Percentiles rank a stretch among this genome's conserved stretches.
phyloP scores from a whole-genome alignment of 2,329 filamentous ascomycete species.

The Diaporthe sp. region DNA sequence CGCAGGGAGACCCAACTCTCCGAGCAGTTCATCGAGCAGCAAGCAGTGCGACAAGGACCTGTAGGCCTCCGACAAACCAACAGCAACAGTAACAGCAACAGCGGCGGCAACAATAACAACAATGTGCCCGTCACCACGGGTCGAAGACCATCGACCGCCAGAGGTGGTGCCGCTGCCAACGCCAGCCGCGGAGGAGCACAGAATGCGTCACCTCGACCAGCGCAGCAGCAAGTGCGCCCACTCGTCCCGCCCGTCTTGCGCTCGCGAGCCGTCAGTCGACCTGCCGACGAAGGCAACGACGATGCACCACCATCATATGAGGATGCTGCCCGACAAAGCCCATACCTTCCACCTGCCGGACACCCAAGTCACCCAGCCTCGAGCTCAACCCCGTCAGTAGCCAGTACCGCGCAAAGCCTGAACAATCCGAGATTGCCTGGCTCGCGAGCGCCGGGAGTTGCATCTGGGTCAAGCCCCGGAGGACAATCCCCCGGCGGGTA shows the following conservation, averaged over 20 bases:
- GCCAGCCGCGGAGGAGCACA: slow-evolving; percentile 28
- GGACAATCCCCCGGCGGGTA: background rate
- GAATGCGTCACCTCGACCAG: slow-evolving; percentile 12
- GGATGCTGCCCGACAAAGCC: slow-evolving; percentile 62
- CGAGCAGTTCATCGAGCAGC: slow-evolving; percentile 76
- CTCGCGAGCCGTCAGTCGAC: slow-evolving; percentile 45
- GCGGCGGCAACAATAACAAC: background rate
- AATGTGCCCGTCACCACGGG: slow-evolving; percentile 32
- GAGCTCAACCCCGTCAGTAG: slow-evolving; percentile 41
- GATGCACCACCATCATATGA: slow-evolving; percentile 69
- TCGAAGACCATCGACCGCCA: slow-evolving; percentile 38
- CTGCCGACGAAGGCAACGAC: slow-evolving; percentile 53
- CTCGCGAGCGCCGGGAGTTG: slow-evolving; percentile 39
- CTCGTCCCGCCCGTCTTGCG: slow-evolving; percentile 55
- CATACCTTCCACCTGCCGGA: slow-evolving; percentile 63
- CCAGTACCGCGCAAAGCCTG: slow-evolving; percentile 38
- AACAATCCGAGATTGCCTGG: slow-evolving; percentile 29
- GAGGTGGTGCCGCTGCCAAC: slow-evolving; percentile 14
- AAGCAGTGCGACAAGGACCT: slow-evolving; percentile 48
- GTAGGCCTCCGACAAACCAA: slow-evolving; percentile 23
- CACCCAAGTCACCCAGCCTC: slow-evolving; percentile 61
- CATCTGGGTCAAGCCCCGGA: slow-evolving; percentile 19
- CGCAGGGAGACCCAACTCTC: slow-evolving; percentile 75
- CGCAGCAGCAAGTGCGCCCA: slow-evolving; percentile 51
- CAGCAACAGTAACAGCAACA: background rate